Evolutionary conservation across 2,329 filamentous ascomycete genomes (phyloP).

Genomic region (Herpotrichia juniperi): DNA sequence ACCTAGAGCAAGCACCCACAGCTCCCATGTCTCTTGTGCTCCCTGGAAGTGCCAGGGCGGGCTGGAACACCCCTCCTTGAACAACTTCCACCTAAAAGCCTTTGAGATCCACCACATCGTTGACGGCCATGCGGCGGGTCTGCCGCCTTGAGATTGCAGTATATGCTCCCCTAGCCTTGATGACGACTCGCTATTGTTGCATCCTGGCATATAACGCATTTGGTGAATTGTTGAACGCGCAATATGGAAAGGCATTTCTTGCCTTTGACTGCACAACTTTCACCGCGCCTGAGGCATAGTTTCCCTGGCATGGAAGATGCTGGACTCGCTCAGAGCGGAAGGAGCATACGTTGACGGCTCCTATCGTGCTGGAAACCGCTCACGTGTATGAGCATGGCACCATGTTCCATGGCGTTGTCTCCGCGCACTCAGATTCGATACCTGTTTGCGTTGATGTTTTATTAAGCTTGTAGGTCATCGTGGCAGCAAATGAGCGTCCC

Average conservation of each 20-base stretch:
- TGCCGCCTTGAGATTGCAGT: slow-evolving; percentile 14
- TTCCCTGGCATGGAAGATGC: slow-evolving; percentile 8
- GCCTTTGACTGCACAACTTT: not conserved
- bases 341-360: slow-evolving; percentile 10
- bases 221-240: not conserved
- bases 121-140: slow-evolving; percentile 9
- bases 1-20: slow-evolving; percentile 4
- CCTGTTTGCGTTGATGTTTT: slow-evolving; percentile 19
- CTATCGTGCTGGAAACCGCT: slow-evolving; percentile 9
- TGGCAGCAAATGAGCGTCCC: slow-evolving; percentile 10
- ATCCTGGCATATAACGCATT: slow-evolving; percentile 20
- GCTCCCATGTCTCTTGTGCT: slow-evolving; percentile 7
- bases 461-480: slow-evolving; percentile 10
- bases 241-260: not conserved
- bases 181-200: slow-evolving; percentile 31
- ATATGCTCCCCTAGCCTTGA: slow-evolving; percentile 22
- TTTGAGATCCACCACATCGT: not conserved
- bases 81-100: not conserved
- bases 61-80: not conserved
- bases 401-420: slow-evolving; percentile 20
- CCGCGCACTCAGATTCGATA: slow-evolving; percentile 33
- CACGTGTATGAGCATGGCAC: slow-evolving; percentile 2
- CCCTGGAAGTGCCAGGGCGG: slow-evolving; percentile 5
- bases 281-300: slow-evolving; percentile 18
- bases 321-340: slow-evolving; percentile 19